A percentile compares a stretch with the other conserved stretches of the same genome.
These are phyloP conservation scores for Bauhinia variegata DNA, from an alignment of 306 rosid species.

Conservation along the genomic window DNA sequence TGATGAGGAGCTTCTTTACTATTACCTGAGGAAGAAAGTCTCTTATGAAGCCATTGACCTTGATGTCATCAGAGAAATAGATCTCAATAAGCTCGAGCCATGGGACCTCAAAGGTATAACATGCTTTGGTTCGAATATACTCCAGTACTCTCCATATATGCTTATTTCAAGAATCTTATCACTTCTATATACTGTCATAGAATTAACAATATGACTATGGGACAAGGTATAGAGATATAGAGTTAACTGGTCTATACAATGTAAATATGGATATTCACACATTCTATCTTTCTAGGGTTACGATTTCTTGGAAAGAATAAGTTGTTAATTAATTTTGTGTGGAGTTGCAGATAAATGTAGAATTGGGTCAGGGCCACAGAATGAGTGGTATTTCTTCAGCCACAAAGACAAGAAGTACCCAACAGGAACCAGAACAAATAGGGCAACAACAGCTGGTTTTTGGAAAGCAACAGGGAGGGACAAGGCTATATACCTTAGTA, in stretches of 20 bases:
- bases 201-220: too few species aligned
- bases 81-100: conserved; percentile 95
- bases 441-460: conserved; percentile 94
- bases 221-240: too few species aligned
- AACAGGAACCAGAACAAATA: conserved; percentile 89
- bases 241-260: too few species aligned
- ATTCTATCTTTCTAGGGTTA: too few species aligned
- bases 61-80: conserved; percentile 89
- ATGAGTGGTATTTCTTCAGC: conserved; percentile 97
- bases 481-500: conserved; percentile 76
- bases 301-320: too few species aligned
- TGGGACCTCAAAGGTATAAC: conserved; percentile 98
- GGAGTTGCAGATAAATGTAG: conserved; percentile 72
- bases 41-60: conserved; percentile 94
- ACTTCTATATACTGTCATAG: background rate
- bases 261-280: too few species aligned
- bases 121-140: background rate
- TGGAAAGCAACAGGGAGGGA: conserved; percentile 99
- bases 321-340: background rate
- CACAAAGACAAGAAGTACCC: conserved; percentile 98
- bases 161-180: too few species aligned
- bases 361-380: conserved; percentile 93
- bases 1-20: conserved; percentile 96
- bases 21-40: conserved; percentile 91
- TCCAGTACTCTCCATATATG: too few species aligned